A percentile compares a stretch with the other conserved stretches of the same genome.
These are phyloP conservation scores for Cryptococcus sp. DNA, from an alignment of 1,284 basidiomycete genomes.

Conservation along the genomic window DNA sequence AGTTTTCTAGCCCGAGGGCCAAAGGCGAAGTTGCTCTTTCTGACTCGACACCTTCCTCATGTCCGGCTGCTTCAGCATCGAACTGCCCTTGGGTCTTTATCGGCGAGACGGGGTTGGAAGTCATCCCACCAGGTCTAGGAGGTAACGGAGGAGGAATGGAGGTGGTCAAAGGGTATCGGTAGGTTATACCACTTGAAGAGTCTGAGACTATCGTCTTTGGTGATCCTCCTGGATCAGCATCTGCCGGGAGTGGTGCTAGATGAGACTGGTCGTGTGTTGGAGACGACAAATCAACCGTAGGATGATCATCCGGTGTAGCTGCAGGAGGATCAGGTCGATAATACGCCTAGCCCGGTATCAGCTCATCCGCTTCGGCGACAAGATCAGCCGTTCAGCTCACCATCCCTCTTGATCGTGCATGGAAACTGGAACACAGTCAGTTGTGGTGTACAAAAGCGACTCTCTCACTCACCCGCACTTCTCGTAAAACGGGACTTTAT, in stretches of 20 bases:
- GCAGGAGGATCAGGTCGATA: no score
- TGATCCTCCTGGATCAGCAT: not conserved
- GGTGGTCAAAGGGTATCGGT: not conserved
- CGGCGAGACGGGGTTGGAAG: no score
- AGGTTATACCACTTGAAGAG: conserved; percentile 2
- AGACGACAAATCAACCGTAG: no score
- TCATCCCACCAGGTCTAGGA: not conserved
- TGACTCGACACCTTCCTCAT: conserved; percentile 7
- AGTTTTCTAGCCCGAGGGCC: not conserved
- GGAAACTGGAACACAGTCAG: not conserved
- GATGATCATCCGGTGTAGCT: no score
- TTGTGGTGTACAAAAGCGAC: not conserved
- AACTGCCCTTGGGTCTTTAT: no score
- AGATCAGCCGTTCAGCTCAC: not conserved
- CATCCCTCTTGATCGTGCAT: not conserved
- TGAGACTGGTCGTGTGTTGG: not conserved
- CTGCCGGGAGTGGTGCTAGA: not conserved
- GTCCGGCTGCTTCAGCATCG: not conserved
- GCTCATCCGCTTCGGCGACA: no score
- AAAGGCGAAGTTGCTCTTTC: not conserved
- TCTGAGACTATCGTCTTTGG: conserved; percentile 1
- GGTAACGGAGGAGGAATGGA: not conserved
- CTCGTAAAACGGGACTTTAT: conserved; percentile 89
- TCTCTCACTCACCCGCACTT: conserved; percentile 66
- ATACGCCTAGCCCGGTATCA: no score